Evolutionary conservation across 1,139 yeast genomes (phyloP).

Genomic region (Blastobotrys buckinghamii): DNA sequence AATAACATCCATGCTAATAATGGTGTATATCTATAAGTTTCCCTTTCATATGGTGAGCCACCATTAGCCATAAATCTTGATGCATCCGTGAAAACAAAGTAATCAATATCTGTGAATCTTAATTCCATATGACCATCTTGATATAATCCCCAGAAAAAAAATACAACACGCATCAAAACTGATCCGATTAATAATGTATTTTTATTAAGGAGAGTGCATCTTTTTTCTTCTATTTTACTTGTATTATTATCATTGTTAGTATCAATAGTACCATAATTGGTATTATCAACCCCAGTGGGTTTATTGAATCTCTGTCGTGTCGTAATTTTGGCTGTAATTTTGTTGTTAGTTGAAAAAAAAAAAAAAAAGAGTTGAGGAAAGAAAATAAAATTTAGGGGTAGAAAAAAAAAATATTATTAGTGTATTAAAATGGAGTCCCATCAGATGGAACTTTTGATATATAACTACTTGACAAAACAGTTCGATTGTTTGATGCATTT

Average conservation of each 20-base stretch:
- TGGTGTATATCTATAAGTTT: conserved; percentile 92
- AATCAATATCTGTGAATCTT: conserved; percentile 90
- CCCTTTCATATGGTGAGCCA: conserved; percentile 71
- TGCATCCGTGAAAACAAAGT: conserved; percentile 90
- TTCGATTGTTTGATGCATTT: not conserved
- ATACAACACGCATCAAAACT: conserved; percentile 43
- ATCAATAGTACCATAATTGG: not conserved
- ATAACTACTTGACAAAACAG: not conserved
- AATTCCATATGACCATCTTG: conserved; percentile 79
- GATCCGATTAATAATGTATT: conserved; percentile 8
- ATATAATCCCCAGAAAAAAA: conserved; percentile 76
- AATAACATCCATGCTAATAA: conserved; percentile 73
- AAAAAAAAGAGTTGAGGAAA: not conserved
- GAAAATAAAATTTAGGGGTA: not conserved
- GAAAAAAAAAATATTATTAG: not conserved
- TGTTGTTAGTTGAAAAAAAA: not conserved
- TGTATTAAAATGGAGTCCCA: not conserved
- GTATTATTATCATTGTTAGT: not conserved
- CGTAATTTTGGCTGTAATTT: not conserved
- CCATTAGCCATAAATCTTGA: conserved; percentile 62
- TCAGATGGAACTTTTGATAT: not conserved
- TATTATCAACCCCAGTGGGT: not conserved
- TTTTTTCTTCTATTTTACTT: not conserved
- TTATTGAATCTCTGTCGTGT: not conserved
- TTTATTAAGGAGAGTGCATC: not conserved